Evolutionary conservation across 1,139 yeast species (phyloP), one percentile per base, ranked within the genome.

Genomic region (Magnusiomyces suaveolens): DNA sequence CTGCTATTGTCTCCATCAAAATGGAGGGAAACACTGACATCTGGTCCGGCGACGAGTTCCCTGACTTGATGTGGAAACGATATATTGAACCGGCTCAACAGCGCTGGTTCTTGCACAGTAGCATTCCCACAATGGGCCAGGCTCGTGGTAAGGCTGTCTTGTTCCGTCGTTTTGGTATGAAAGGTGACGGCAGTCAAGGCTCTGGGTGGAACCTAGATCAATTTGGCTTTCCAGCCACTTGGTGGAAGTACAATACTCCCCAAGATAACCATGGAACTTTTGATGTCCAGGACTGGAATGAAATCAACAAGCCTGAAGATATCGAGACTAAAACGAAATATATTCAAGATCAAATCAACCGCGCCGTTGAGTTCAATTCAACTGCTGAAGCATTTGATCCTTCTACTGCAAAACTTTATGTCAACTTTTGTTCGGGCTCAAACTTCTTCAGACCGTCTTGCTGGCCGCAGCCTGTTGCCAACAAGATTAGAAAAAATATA

Each of bases 201-300:
- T 18, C 44, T 41, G 44, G 44, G 2, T 41, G 44, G 44, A 21
- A 41, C 44, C 48, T 38, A 4, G 16, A 25, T 16, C 63, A 62
- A 18, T 82, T 78, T 64, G 95, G 95, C 20, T 78, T 85, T 59
- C 82, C 82, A 48, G 90, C 90, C 20, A 70, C 81, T 3, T 71
- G 75, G 61, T 86, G 94, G 92, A 64, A 70, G 50, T 82, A 83
- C 71, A 83, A 84, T 68, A 77, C 85, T 60, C 75, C 81, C 18
- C 78, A 78, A 56, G 88, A 83, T 63, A 87, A 83, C 65, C 72
- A 83, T 55, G 87, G 86, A 6, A 52, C 64, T 8, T 75, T 83
- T 62, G 80, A 77, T 24, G 87, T 85, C 21, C 95, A 86, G 70
- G 94, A 86, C 69, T 84, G 75, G 72, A 82, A 86, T 69, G 90